These are phyloP conservation scores for Raphanus hybrid DNA, from an alignment of 441 rosid species.

Conservation along the genomic window DNA sequence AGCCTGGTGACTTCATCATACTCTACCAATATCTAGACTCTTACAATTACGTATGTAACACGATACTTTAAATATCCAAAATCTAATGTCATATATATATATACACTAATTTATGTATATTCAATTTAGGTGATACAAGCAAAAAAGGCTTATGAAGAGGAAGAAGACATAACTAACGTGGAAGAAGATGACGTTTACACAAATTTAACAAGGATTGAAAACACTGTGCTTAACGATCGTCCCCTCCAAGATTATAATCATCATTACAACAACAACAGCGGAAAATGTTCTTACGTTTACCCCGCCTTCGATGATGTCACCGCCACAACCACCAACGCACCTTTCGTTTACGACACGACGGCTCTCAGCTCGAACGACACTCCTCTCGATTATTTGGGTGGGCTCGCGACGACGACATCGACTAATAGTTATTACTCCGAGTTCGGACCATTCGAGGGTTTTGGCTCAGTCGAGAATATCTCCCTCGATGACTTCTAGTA, in stretches of 20 bases:
- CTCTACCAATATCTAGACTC: slow-evolving; percentile 66
- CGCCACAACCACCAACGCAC: slow-evolving; percentile 39
- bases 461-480: slow-evolving; percentile 81
- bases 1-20: slow-evolving; percentile 81
- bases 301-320: slow-evolving; percentile 51
- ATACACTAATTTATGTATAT: not conserved
- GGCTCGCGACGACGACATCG: slow-evolving; percentile 53
- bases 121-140: slow-evolving; percentile 81
- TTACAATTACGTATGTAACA: slow-evolving; percentile 64
- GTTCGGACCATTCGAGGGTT: slow-evolving; percentile 62
- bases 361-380: slow-evolving; percentile 63
- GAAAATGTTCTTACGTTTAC: slow-evolving; percentile 54
- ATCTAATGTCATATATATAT: not conserved
- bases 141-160: slow-evolving; percentile 67
- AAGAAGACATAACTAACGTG: slow-evolving; percentile 30
- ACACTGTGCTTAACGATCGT: slow-evolving; percentile 51
- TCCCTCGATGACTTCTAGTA: slow-evolving; percentile 81
- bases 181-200: slow-evolving; percentile 64
- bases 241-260: slow-evolving; percentile 47
- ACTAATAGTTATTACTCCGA: slow-evolving; percentile 48
- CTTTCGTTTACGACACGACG: slow-evolving; percentile 87
- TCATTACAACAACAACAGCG: slow-evolving; percentile 45
- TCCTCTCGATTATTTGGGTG: slow-evolving; percentile 88
- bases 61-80: not conserved
- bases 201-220: slow-evolving; percentile 52